Evolutionary conservation across 176 grass and related monocot species (phyloP).

Genomic region (Oryza coarctata): DNA sequence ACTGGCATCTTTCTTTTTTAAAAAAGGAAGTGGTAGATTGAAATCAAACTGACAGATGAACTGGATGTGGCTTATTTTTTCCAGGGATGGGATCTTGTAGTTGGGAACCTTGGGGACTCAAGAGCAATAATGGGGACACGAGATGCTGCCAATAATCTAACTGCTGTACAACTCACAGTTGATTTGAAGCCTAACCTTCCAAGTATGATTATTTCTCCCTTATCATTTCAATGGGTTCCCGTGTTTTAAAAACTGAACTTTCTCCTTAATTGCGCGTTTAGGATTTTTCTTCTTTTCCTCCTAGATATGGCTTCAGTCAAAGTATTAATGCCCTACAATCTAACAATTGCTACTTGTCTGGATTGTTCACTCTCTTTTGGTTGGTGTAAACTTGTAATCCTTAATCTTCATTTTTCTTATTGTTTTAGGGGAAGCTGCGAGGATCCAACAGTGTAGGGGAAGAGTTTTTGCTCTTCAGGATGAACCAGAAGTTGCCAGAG

Average conservation of each 20-base stretch:
- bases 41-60: slow-evolving; percentile 36
- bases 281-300: neutral
- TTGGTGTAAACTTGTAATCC: slow-evolving; percentile 15
- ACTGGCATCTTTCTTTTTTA: neutral
- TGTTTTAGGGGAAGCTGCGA: slow-evolving; percentile 78
- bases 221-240: slow-evolving; percentile 6
- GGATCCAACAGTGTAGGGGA: slow-evolving; percentile 92
- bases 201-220: slow-evolving; percentile 52
- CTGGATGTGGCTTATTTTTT: slow-evolving; percentile 47
- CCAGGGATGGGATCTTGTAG: slow-evolving; percentile 90
- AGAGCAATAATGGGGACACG: slow-evolving; percentile 94
- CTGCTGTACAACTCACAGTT: slow-evolving; percentile 87
- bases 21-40: neutral
- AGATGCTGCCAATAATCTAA: slow-evolving; percentile 85
- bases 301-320: neutral
- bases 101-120: slow-evolving; percentile 97
- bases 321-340: slow-evolving; percentile 14
- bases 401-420: slow-evolving; percentile 36
- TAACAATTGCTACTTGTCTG: neutral
- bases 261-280: neutral
- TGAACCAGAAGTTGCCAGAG: slow-evolving; percentile 94
- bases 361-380: slow-evolving; percentile 1
- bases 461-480: slow-evolving; percentile 97
- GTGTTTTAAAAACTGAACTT: neutral
- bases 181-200: slow-evolving; percentile 99